Conservation (phyloP, 768 basidiomycete genomes). For the Dioszegia hungarica region DNA sequence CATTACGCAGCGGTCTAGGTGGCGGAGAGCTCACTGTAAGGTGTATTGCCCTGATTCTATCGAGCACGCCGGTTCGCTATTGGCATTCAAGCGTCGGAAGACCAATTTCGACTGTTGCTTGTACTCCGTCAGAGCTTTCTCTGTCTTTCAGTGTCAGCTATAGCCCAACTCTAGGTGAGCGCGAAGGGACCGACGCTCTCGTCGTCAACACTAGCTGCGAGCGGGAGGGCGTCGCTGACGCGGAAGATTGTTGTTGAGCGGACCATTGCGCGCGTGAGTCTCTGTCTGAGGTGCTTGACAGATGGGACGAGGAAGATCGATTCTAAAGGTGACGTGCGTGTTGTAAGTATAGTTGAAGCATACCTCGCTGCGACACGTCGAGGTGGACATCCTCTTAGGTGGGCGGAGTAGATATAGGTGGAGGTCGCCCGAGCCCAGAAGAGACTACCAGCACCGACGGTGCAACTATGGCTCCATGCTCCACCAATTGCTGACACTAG, state of each 20-base stretch:
- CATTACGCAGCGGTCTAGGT: too few relatives aligned
- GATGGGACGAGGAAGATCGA: neutral
- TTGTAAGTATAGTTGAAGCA: neutral
- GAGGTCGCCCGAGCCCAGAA: neutral
- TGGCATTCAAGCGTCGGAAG: constrained; percentile 86
- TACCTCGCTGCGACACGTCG: neutral
- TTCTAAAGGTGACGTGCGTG: neutral
- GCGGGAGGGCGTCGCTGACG: constrained; percentile 58
- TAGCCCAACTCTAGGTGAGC: neutral
- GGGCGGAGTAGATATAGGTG: neutral
- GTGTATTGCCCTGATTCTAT: constrained; percentile 94
- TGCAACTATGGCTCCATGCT: neutral
- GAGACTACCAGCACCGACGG: too few relatives aligned
- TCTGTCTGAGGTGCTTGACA: too few relatives aligned
- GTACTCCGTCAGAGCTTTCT: constrained; percentile 89
- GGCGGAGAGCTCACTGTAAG: constrained; percentile 68
- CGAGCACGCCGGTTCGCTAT: constrained; percentile 91
- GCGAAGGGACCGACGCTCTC: constrained; percentile 63
- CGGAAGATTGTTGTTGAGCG: constrained; percentile 48
- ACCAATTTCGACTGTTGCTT: constrained; percentile 98
- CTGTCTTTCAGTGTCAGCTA: constrained; percentile 60
- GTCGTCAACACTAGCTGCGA: constrained; percentile 95
- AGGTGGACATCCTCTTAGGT: neutral
- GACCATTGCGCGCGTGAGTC: constrained; percentile 29
- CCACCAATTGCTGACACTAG: too few relatives aligned